Conservation (phyloP, 371 early-diverging fungal species). For the Amoeboaphelidium protococcarum region DNA sequence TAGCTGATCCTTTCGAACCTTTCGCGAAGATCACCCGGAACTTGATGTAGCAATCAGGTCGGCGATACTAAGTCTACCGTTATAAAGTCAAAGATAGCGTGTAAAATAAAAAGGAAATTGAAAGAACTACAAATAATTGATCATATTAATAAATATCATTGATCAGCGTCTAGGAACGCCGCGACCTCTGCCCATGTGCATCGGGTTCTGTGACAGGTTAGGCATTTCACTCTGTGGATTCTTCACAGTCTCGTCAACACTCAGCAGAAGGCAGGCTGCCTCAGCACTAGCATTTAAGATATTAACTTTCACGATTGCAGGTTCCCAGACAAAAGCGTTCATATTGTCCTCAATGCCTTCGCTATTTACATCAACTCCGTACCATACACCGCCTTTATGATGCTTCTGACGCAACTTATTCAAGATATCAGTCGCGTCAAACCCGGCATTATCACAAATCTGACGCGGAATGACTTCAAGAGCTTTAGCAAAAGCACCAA, state of each 20-base stretch:
- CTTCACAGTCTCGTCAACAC: conserved; percentile 85
- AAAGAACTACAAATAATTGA: no score
- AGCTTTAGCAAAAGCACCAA: conserved; percentile 88
- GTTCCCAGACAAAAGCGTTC: conserved; percentile 96
- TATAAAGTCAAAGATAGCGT: no score
- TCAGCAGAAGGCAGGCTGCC: conserved; percentile 82
- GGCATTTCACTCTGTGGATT: conserved; percentile 25
- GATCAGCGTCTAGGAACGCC: no score
- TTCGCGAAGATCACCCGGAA: no score
- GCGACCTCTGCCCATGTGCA: conserved; percentile 1
- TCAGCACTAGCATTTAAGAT: conserved; percentile 83
- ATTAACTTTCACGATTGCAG: conserved; percentile 93
- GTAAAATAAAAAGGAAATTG: no score
- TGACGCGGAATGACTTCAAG: conserved; percentile 97
- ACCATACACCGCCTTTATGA: conserved; percentile 53
- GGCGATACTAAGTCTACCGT: no score
- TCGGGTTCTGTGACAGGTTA: not conserved
- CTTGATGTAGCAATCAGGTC: no score
- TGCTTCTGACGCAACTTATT: conserved; percentile 93
- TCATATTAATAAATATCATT: no score
- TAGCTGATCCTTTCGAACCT: no score
- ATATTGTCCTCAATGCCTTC: conserved; percentile 77
- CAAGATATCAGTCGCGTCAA: conserved; percentile 94
- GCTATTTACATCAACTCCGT: conserved; percentile 71
- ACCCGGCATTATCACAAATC: conserved; percentile 96